Conservation (phyloP, 73 alveolate species). For the Paramecium pentaurelia region DNA sequence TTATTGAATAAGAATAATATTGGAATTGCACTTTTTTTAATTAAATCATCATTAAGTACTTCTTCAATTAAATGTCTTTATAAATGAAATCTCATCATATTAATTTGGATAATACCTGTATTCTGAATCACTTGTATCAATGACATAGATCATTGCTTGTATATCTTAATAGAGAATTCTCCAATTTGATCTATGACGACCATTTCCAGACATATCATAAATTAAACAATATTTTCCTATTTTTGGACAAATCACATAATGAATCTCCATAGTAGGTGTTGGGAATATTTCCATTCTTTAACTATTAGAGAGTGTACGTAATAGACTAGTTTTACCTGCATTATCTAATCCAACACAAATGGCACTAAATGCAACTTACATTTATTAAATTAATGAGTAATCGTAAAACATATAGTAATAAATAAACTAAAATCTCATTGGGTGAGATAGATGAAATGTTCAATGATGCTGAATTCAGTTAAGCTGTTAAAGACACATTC, state of each 20-base stretch:
- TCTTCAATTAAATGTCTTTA: slow-evolving; percentile 1
- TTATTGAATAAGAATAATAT: neutral
- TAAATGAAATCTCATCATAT: neutral
- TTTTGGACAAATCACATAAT: neutral
- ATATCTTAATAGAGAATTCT: neutral
- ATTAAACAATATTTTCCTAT: neutral
- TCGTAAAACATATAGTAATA: neutral
- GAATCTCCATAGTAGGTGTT: slow-evolving; percentile 31
- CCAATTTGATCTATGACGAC: neutral
- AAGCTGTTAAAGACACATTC: neutral
- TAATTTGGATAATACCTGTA: neutral
- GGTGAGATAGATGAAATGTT: neutral
- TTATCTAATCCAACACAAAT: slow-evolving; percentile 25
- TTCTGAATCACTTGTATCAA: neutral
- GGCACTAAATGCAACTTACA: slow-evolving; percentile 18
- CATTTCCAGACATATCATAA: slow-evolving; percentile 30
- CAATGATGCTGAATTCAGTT: neutral
- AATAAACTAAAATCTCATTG: neutral
- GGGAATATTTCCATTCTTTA: slow-evolving; percentile 42
- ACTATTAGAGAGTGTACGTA: neutral
- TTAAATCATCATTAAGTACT: neutral
- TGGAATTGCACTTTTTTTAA: slow-evolving; percentile 16
- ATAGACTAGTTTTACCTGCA: slow-evolving; percentile 21
- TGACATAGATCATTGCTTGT: slow-evolving; percentile 22
- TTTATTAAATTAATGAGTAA: neutral